phyloP scores from a whole-genome alignment of 345 rosid species.

The Iberis pinnata region DNA sequence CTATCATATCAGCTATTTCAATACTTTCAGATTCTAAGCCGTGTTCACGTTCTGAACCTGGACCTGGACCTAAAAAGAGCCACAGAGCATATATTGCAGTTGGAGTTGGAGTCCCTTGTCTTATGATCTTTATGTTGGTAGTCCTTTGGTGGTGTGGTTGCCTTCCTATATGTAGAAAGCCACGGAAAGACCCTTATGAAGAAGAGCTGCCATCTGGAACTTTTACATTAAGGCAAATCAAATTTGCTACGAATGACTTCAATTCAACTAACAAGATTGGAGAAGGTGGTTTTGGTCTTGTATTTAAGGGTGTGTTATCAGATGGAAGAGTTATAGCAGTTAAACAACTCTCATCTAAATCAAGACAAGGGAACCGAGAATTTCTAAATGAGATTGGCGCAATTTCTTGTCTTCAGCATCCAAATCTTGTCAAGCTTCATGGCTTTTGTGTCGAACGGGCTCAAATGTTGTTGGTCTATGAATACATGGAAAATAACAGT shows the following conservation, averaged over 20 bases:
- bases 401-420: conserved; percentile 46
- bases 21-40: conserved; percentile 35
- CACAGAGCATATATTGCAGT: conserved; percentile 14
- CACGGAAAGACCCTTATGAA: conserved; percentile 28
- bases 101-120: conserved; percentile 29
- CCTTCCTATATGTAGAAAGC: conserved; percentile 14
- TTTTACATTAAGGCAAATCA: conserved; percentile 50
- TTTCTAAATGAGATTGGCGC: conserved; percentile 43
- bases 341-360: conserved; percentile 1
- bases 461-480: conserved; percentile 44
- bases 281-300: conserved; percentile 67
- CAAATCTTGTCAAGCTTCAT: conserved; percentile 45
- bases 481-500: conserved; percentile 52
- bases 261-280: conserved; percentile 47
- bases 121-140: conserved; percentile 31
- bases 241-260: conserved; percentile 46
- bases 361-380: conserved; percentile 51
- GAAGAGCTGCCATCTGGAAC: conserved; percentile 39
- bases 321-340: background rate
- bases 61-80: too few species aligned
- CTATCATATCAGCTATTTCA: conserved; percentile 52
- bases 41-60: conserved; percentile 6
- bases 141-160: conserved; percentile 42
- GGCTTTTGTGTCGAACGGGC: conserved; percentile 50
- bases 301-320: conserved; percentile 27